Evolutionary conservation across 2,329 filamentous ascomycete species (phyloP).

Genomic region (Lecanosticta acicola): DNA sequence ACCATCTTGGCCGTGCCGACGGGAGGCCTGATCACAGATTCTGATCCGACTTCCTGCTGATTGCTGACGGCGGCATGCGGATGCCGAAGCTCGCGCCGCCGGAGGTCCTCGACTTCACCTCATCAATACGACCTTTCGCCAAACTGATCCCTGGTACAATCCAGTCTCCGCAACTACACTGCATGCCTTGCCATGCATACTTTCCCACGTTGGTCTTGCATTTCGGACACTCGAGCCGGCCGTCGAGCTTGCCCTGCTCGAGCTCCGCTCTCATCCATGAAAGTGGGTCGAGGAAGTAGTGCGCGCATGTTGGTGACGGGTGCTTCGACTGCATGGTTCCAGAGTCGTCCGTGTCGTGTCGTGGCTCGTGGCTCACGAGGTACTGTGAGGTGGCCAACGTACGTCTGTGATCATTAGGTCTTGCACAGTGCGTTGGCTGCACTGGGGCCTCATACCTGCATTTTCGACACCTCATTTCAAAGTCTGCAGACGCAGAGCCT

Average conservation of each 20-base stretch:
- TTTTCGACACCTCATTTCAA: constrained; percentile 80
- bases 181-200: constrained; percentile 94
- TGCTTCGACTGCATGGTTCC: constrained; percentile 13
- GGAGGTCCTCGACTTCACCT: constrained; percentile 40
- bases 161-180: constrained; percentile 87
- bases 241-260: constrained; percentile 76
- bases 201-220: constrained; percentile 82
- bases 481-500: constrained; percentile 35
- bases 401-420: constrained; percentile 39
- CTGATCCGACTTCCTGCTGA: constrained; percentile 10
- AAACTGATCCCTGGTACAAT: constrained; percentile 85
- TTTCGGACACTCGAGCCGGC: constrained; percentile 77
- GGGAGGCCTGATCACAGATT: constrained; percentile 12
- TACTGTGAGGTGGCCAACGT: constrained; percentile 61
- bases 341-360: constrained; percentile 9
- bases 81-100: constrained; percentile 28
- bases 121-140: constrained; percentile 75
- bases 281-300: constrained; percentile 85
- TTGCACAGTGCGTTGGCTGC: neutral
- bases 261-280: constrained; percentile 90
- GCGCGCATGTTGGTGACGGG: constrained; percentile 57
- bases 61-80: constrained; percentile 29
- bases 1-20: neutral
- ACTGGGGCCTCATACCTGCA: constrained; percentile 57
- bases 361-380: constrained; percentile 56